A percentile compares a stretch with the other conserved stretches of the same genome.
phyloP scores from a whole-genome alignment of 768 basidiomycete species.

The Leccinum barrowsii region DNA sequence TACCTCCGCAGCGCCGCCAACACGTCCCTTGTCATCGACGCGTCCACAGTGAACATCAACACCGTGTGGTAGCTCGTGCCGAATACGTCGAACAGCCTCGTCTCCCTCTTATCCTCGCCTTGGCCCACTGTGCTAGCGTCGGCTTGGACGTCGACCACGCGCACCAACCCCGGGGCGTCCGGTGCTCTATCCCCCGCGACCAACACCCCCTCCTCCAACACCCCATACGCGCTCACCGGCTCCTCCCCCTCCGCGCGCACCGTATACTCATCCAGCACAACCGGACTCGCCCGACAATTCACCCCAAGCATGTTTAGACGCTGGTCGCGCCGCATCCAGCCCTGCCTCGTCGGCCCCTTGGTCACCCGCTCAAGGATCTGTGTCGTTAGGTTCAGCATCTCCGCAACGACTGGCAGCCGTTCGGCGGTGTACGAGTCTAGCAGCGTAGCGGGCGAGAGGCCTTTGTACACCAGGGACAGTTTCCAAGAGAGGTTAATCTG shows the following conservation, averaged over 20 bases:
- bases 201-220: slow-evolving; percentile 24
- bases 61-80: neutral
- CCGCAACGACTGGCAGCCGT: slow-evolving; percentile 43
- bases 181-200: slow-evolving; percentile 45
- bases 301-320: slow-evolving; percentile 30
- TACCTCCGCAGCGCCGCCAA: neutral
- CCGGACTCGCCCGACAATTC: slow-evolving; percentile 35
- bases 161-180: slow-evolving; percentile 37
- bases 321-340: neutral
- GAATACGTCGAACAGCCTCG: slow-evolving; percentile 26
- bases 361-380: slow-evolving; percentile 10
- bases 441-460: slow-evolving; percentile 28
- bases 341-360: neutral
- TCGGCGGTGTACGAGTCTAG: slow-evolving; percentile 43
- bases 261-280: slow-evolving; percentile 36
- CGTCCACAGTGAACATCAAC: neutral
- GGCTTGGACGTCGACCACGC: neutral
- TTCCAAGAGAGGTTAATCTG: slow-evolving; percentile 45
- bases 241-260: neutral
- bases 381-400: slow-evolving; percentile 42
- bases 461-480: slow-evolving; percentile 39
- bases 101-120: neutral
- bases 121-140: neutral
- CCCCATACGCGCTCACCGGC: slow-evolving; percentile 11
- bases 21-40: neutral